Conservation (phyloP, 2,329 filamentous ascomycete species). For the Epichloe coenophiala region DNA sequence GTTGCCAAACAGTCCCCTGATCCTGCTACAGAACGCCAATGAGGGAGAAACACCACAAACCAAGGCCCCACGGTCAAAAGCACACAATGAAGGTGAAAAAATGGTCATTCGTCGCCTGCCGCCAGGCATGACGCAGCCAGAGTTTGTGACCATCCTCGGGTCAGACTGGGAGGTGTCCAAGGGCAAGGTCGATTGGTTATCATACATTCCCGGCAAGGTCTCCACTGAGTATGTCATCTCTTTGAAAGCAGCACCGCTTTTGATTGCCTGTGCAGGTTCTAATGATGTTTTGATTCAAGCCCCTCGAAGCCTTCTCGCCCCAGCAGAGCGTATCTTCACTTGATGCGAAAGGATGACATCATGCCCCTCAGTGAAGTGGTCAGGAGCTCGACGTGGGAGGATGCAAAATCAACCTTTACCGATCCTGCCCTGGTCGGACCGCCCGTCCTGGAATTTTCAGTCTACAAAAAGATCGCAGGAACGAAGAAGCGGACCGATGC, state of each 20-base stretch:
- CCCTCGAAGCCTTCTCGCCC: conserved; percentile 76
- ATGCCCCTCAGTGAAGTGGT: conserved; percentile 56
- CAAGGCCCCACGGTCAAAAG: conserved; percentile 18
- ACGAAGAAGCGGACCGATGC: conserved; percentile 65
- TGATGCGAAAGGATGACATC: conserved; percentile 59
- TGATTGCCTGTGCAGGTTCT: conserved; percentile 2
- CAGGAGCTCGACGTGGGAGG: conserved; percentile 57
- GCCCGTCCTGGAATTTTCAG: conserved; percentile 67
- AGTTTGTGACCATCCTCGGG: conserved; percentile 61
- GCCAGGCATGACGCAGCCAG: conserved; percentile 66
- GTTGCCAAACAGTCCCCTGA: neutral
- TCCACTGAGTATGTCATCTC: conserved; percentile 58
- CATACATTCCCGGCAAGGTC: conserved; percentile 53
- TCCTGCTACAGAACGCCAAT: conserved; percentile 8
- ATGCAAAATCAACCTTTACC: conserved; percentile 63
- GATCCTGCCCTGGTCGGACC: conserved; percentile 63
- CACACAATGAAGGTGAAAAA: conserved; percentile 52
- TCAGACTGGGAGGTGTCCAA: conserved; percentile 69
- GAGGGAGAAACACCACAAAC: conserved; percentile 13
- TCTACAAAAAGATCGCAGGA: conserved; percentile 70
- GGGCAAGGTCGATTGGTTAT: conserved; percentile 75
- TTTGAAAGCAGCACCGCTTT: neutral
- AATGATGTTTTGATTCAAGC: conserved; percentile 26
- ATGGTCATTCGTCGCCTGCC: conserved; percentile 73
- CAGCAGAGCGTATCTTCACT: conserved; percentile 68